Percentiles rank a stretch among this genome's conserved stretches.
Conservation (phyloP, 208 protist species). For the Acanthamoeba castellanii region DNA sequence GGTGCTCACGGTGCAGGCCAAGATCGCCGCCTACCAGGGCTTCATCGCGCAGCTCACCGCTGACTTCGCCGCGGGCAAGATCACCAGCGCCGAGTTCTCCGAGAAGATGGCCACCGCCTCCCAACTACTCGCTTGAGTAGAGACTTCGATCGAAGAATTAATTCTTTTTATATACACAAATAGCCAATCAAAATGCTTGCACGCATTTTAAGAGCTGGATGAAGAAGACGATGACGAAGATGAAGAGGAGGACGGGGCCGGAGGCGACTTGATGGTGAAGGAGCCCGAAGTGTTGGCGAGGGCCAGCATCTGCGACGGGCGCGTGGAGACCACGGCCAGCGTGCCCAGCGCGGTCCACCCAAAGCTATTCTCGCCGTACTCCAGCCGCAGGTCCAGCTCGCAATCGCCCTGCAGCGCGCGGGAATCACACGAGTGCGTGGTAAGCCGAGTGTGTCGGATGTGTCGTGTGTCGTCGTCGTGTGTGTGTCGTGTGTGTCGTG, state of each 20-base stretch:
- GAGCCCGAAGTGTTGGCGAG: neutral
- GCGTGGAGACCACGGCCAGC: slow-evolving; percentile 6
- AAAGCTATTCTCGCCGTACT: slow-evolving; percentile 64
- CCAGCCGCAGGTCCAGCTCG: slow-evolving; percentile 46
- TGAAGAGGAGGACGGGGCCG: no score
- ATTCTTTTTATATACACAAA: no score
- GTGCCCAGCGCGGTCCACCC: slow-evolving; percentile 47
- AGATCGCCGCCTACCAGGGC: neutral
- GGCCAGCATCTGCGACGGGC: slow-evolving; percentile 8
- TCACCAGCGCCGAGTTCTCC: neutral
- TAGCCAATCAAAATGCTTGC: no score
- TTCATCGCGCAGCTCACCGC: neutral
- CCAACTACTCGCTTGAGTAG: neutral
- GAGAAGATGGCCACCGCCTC: neutral
- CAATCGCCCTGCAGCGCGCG: neutral
- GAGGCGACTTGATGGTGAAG: neutral
- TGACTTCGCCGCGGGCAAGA: neutral
- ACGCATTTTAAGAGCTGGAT: no score
- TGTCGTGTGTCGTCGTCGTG: no score
- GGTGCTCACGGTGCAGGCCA: neutral
- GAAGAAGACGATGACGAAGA: no score
- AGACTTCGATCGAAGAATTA: no score
- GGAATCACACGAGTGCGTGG: neutral
- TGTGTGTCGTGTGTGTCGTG: neutral
- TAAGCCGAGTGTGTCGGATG: neutral